Percentiles rank a stretch among this genome's conserved stretches.
Evolutionary conservation across 2,329 filamentous ascomycete genomes (phyloP).

Genomic region (Cadophora sp.): DNA sequence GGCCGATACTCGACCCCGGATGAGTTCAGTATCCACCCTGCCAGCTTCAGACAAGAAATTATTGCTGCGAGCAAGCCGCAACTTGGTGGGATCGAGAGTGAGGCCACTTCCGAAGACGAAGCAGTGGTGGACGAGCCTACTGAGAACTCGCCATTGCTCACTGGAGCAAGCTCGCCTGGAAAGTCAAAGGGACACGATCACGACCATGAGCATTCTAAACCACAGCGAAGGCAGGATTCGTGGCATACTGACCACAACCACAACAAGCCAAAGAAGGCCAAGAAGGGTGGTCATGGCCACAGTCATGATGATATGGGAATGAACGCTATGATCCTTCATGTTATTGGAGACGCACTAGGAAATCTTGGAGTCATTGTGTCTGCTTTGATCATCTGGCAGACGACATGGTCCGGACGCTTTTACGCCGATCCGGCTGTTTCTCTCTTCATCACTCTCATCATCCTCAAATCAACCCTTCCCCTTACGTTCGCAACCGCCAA

Average conservation of each 20-base stretch:
- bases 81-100: constrained; percentile 62
- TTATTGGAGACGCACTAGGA: constrained; percentile 83
- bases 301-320: constrained; percentile 93
- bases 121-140: constrained; percentile 44
- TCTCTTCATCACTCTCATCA: constrained; percentile 86
- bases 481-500: constrained; percentile 81
- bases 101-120: constrained; percentile 50
- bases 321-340: constrained; percentile 80
- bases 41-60: constrained; percentile 90
- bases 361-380: constrained; percentile 87
- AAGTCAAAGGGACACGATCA: constrained; percentile 36
- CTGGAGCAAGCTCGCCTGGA: constrained; percentile 26
- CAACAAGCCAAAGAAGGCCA: constrained; percentile 70
- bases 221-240: constrained; percentile 37
- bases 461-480: constrained; percentile 76
- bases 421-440: constrained; percentile 94
- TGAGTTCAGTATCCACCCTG: constrained; percentile 83
- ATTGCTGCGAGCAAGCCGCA: constrained; percentile 79
- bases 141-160: constrained; percentile 39
- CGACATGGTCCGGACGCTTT: constrained; percentile 78
- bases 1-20: constrained; percentile 69
- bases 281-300: constrained; percentile 72
- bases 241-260: constrained; percentile 80
- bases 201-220: constrained; percentile 28
- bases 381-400: constrained; percentile 90